Base-by-base conservation (phyloP, 2,329 filamentous ascomycete genomes). In the Calonectria pteridis region DNA sequence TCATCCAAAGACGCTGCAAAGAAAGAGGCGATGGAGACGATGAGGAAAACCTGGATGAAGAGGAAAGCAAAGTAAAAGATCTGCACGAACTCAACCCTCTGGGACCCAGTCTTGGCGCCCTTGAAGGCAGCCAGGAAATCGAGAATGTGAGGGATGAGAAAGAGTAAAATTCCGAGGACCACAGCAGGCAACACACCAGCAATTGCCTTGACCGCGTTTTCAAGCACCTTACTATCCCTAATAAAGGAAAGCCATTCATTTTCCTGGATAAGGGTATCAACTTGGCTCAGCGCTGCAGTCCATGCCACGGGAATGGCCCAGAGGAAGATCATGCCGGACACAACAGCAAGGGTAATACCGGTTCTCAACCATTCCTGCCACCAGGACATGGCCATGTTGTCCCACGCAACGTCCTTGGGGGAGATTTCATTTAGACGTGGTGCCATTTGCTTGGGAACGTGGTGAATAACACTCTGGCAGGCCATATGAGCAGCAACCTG, bases 401-500 rank as follows among this genome's bases (percentile, higher is more conserved):
- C 95, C 97, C 97, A 99, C 50, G 97, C 90, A 11, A 99, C 95
- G 82, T 98, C 96, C 53, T 93, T 93, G 0, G 97, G 97, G 9
- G 95, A 95, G 59, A 99, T 95, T 82, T 99, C 97, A n/a, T 98
- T 94, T 50, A 94, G 90, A 33, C 97, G 92, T 0, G 97, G 97
- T 1, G 95, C 91, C 97, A 99, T 99, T 58, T 98, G 94, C 79
- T 94, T 94, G 1, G 97, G 97, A 1, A 98, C 84, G 80, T 99
- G 97, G 82, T 98, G 95, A 49, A 94, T 95, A 58, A 97, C 89
- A 62, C 95, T 93, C 83, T 99, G 97, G 82, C 95, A 98, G 72
- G 96, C 97, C 97, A 99, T 98, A 81, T 99, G 97, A 0, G 97
- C 97, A 7, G 96, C 96, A 2, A 98, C 94, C 83, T 99, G 97